Conservation (phyloP, 306 rosid genomes). For the Cicer judaicum region DNA sequence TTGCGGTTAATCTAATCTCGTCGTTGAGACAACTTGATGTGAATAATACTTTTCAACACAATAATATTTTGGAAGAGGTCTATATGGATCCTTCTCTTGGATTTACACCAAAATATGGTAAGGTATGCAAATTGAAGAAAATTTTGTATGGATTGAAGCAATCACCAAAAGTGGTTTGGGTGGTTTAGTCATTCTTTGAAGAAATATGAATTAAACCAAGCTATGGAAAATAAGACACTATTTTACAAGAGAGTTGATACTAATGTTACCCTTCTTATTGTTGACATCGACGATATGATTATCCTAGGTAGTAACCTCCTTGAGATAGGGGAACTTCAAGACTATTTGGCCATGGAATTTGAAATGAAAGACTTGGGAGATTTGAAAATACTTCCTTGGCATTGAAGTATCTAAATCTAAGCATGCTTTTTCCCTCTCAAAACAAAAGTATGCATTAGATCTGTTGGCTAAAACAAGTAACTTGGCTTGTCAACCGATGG, state of each 20-base stretch:
- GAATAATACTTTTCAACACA: neutral
- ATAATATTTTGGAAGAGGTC: too few species aligned
- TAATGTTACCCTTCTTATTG: neutral
- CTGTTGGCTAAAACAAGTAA: neutral
- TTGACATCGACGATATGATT: neutral
- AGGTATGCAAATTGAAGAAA: neutral
- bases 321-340: neutral
- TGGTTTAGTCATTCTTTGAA: neutral
- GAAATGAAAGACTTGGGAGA: neutral
- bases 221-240: neutral
- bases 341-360: conserved; percentile 1
- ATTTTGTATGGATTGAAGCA: neutral
- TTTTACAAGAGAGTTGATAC: neutral
- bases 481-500: neutral
- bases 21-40: neutral
- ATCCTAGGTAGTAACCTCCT: neutral
- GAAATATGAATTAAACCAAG: neutral
- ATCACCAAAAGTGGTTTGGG: neutral
- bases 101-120: neutral
- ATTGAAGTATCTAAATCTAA: neutral
- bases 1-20: conserved; percentile 1
- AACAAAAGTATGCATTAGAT: neutral
- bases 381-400: neutral
- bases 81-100: neutral
- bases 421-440: neutral